Evolutionary conservation across 306 rosid species (phyloP), one percentile per base, ranked within the genome.

Genomic region (Quercus alba): DNA sequence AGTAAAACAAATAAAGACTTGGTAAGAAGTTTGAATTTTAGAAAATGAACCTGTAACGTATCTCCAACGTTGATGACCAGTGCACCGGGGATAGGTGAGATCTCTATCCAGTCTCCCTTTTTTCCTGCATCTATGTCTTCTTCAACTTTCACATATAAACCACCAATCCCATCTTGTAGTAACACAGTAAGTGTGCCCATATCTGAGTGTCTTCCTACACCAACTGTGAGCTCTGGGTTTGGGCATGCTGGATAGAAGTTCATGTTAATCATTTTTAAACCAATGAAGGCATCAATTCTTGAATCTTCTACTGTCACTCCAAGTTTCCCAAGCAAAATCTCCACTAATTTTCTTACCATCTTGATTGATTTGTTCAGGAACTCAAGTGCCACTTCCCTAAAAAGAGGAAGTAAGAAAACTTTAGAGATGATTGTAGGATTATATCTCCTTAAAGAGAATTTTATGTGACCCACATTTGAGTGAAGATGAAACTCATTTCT

Each of bases 131-230:
- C 70, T 14, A 63, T 52, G 6, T 78, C 79, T 62, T 84, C 72
- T 67, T 89, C 94, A 30, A 77, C 4, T 77, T 87, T 91, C 56
- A 86, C 96, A 61, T 81, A 84, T 38, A 91, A 75, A 18, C 96
- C 96, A 11, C 94, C 97, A 78, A 90, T 90, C 72, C 80, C 93
- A 74, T 92, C 94, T 80, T 92, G 90, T 23, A 92, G 89, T 1
- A 92, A 69, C 72, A 92, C 86, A 3, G 94, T 90, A 26, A 92
- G 23, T 12, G 87, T 77, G 17, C 93, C 90, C 83, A 90, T 79
- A 71, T 92, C 91, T 0, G 94, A 90, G 86, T 90, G 97, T 2
- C 97, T 86, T 56, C 94, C 93, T 26, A 85, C 91, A 4, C 93
- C 97, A 0, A 92, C 90, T 2, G 97, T 88, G 8, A 92, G 93